Percentiles rank a stretch among this genome's conserved stretches.
These are phyloP conservation scores for Helenozyma rhizophorensis DNA, from an alignment of 805 yeast species.

Conservation along the genomic window DNA sequence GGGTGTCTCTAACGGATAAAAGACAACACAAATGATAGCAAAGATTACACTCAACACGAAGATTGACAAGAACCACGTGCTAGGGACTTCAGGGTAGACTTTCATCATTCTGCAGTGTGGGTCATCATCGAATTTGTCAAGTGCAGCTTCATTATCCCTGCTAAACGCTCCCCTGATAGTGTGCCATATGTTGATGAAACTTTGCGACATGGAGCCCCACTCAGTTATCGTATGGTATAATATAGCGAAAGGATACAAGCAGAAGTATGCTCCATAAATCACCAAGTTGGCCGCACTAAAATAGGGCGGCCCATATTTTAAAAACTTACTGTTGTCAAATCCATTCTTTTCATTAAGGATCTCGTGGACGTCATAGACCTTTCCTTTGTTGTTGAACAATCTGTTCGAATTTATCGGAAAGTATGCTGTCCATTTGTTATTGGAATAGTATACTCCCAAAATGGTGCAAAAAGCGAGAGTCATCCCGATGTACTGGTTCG, in stretches of 20 bases:
- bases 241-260: conserved; percentile 53
- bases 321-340: conserved; percentile 46
- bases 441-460: conserved; percentile 38
- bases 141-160: neutral
- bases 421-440: conserved; percentile 46
- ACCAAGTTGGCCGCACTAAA: conserved; percentile 60
- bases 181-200: conserved; percentile 31
- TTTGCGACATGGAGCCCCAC: conserved; percentile 37
- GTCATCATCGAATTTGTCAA: conserved; percentile 32
- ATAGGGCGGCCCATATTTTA: conserved; percentile 60
- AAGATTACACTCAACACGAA: conserved; percentile 43
- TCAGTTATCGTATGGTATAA: conserved; percentile 45
- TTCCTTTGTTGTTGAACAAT: conserved; percentile 50
- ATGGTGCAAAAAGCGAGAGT: conserved; percentile 31
- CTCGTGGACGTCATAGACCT: conserved; percentile 41
- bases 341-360: conserved; percentile 40
- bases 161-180: conserved; percentile 26
- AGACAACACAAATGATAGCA: conserved; percentile 40
- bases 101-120: conserved; percentile 58
- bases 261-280: conserved; percentile 53
- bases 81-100: conserved; percentile 65
- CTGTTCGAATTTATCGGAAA: conserved; percentile 51
- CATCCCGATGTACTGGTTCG: conserved; percentile 36
- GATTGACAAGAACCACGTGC: conserved; percentile 58
- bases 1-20: conserved; percentile 54